A percentile compares a stretch with the other conserved stretches of the same genome.
These are phyloP conservation scores for Pholiota adiposa DNA, from an alignment of 1,284 basidiomycete species.

Conservation along the genomic window DNA sequence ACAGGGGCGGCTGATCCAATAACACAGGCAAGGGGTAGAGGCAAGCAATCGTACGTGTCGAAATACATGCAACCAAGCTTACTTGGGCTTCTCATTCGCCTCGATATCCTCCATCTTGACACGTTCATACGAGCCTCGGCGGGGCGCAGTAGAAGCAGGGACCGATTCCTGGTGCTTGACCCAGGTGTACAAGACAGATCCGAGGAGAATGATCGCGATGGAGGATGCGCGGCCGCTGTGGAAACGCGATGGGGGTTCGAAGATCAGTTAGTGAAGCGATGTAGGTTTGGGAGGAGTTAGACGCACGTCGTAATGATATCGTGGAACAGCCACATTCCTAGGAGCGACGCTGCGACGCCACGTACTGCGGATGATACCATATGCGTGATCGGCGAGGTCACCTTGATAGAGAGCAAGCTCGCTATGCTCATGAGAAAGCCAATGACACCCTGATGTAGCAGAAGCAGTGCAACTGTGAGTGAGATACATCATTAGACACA, in stretches of 20 bases:
- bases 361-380: constrained; percentile 89
- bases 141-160: constrained; percentile 24
- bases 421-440: constrained; percentile 92
- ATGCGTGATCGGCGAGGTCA: constrained; percentile 91
- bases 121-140: constrained; percentile 39
- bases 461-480: constrained; percentile 3
- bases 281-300: constrained; percentile 1
- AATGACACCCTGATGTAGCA: constrained; percentile 81
- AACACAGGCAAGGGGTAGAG: neutral
- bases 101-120: constrained; percentile 46
- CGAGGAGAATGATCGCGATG: constrained; percentile 79
- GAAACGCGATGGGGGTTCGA: constrained; percentile 3
- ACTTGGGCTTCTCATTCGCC: constrained; percentile 28
- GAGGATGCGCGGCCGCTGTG: constrained; percentile 78
- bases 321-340: constrained; percentile 76
- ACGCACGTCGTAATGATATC: constrained; percentile 77
- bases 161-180: constrained; percentile 75
- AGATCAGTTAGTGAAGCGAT: neutral
- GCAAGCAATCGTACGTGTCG: neutral
- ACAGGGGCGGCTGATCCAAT: neutral
- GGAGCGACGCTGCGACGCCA: constrained; percentile 79
- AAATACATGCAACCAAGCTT: neutral
- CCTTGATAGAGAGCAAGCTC: constrained; percentile 87
- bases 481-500: neutral
- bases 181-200: constrained; percentile 88